These are phyloP conservation scores for Fusarium metavorans DNA, from an alignment of 2,329 filamentous ascomycete species.

Conservation along the genomic window DNA sequence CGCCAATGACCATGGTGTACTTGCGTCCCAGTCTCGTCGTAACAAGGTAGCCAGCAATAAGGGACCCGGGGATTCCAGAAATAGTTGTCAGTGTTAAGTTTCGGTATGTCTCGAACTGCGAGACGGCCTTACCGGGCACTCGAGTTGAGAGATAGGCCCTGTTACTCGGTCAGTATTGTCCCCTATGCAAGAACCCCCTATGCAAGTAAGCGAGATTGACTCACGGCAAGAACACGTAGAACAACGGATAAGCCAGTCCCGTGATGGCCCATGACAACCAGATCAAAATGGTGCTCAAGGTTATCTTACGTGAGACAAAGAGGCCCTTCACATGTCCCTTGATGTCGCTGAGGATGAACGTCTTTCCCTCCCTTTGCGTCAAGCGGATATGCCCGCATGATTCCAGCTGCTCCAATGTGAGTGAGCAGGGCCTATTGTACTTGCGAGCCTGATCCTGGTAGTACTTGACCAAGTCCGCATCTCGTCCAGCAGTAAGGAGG, in stretches of 20 bases:
- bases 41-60: constrained; percentile 73
- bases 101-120: constrained; percentile 17
- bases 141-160: constrained; percentile 6
- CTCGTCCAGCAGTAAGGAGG: background rate
- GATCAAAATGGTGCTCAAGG: constrained; percentile 13
- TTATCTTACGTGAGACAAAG: constrained; percentile 19
- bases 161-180: background rate
- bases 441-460: constrained; percentile 10
- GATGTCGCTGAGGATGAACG: background rate
- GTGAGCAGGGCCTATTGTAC: constrained; percentile 12
- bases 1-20: constrained; percentile 23
- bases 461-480: constrained; percentile 7
- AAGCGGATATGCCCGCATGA: constrained; percentile 46
- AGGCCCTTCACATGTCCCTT: constrained; percentile 8
- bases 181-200: background rate
- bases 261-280: constrained; percentile 60
- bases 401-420: constrained; percentile 1
- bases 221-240: constrained; percentile 64
- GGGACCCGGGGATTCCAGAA: constrained; percentile 74
- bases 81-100: constrained; percentile 69
- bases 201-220: background rate
- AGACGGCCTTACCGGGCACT: background rate
- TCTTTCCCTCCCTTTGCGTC: constrained; percentile 45
- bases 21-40: constrained; percentile 16
- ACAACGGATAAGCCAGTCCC: constrained; percentile 79